phyloP scores from a whole-genome alignment of 1,284 basidiomycete genomes.

The Cryptococcus amylolentus region DNA sequence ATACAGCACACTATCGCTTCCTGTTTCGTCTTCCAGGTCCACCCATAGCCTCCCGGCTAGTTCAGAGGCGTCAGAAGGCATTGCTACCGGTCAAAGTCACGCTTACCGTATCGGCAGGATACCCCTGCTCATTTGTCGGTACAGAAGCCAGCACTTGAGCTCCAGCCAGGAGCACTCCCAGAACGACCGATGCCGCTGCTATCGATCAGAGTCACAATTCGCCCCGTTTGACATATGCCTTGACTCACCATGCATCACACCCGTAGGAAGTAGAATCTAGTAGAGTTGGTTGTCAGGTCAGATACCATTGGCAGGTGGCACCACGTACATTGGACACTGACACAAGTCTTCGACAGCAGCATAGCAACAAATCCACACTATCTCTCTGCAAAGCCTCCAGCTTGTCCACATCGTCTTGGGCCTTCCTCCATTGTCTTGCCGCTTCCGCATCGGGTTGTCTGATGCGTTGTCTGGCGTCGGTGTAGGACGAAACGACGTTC shows the following conservation, averaged over 20 bases:
- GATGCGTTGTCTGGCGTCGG: constrained; percentile 5
- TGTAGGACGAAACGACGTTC: constrained; percentile 16
- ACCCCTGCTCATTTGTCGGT: constrained; percentile 41
- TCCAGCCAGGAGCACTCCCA: constrained; percentile 25
- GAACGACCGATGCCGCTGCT: constrained; percentile 24
- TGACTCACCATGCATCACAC: constrained; percentile 29
- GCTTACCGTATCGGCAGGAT: constrained; percentile 29
- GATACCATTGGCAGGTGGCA: not conserved
- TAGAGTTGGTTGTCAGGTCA: not conserved
- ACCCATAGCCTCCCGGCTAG: constrained; percentile 33
- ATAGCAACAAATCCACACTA: constrained; percentile 29
- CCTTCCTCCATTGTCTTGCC: not conserved
- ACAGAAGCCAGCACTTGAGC: constrained; percentile 32
- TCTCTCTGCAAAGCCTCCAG: constrained; percentile 26
- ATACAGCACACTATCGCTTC: constrained; percentile 23
- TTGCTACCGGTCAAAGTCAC: not conserved
- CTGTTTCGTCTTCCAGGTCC: constrained; percentile 41
- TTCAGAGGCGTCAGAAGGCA: not conserved
- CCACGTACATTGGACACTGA: constrained; percentile 25
- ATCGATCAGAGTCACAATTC: not conserved
- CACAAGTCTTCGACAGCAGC: constrained; percentile 20
- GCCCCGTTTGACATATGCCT: not conserved
- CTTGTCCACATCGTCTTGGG: constrained; percentile 12
- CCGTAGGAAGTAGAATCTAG: constrained; percentile 26
- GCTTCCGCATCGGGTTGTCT: no score